A percentile compares a stretch with the other conserved stretches of the same genome.
These are phyloP conservation scores for Pseudonitzschia pungens DNA, from an alignment of 108 stramenopile species.

Conservation along the genomic window DNA sequence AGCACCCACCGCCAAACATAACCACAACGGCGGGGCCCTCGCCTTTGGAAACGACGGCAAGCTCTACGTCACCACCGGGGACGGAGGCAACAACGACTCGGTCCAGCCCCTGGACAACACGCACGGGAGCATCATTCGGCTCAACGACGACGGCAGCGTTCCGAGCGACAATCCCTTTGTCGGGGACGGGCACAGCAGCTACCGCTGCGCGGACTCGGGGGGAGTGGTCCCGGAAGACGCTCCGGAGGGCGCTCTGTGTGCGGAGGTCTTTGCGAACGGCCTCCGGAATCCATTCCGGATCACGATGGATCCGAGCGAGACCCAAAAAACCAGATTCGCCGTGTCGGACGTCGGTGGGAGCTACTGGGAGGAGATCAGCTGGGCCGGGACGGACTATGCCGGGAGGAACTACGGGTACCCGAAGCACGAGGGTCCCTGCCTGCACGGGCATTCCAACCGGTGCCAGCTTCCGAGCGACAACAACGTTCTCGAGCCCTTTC, in stretches of 20 bases:
- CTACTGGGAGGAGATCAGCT: conserved; percentile 35
- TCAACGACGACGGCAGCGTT: conserved; percentile 32
- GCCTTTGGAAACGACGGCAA: conserved; percentile 41
- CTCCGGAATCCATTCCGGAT: conserved; percentile 42
- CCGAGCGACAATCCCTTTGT: conserved; percentile 38
- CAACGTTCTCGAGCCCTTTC: conserved; percentile 24
- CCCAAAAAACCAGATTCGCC: conserved; percentile 9
- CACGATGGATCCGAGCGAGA: conserved; percentile 23
- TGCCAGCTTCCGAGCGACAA: conserved; percentile 6
- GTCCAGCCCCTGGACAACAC: conserved; percentile 14
- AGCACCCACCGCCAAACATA: neutral
- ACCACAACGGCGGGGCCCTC: conserved; percentile 37
- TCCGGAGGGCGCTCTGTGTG: conserved; percentile 10
- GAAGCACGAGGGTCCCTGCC: conserved; percentile 33
- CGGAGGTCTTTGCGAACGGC: conserved; percentile 33
- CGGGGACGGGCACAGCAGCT: neutral
- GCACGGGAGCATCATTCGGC: conserved; percentile 27
- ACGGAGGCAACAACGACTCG: neutral
- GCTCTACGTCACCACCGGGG: conserved; percentile 32
- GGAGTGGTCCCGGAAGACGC: neutral
- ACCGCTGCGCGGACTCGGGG: conserved; percentile 12
- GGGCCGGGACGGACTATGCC: conserved; percentile 19
- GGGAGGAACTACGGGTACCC: conserved; percentile 38
- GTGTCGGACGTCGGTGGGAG: conserved; percentile 33
- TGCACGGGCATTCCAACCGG: neutral